These are phyloP conservation scores for Calonectria honghensis DNA, from an alignment of 2,329 filamentous ascomycete genomes.

Conservation along the genomic window DNA sequence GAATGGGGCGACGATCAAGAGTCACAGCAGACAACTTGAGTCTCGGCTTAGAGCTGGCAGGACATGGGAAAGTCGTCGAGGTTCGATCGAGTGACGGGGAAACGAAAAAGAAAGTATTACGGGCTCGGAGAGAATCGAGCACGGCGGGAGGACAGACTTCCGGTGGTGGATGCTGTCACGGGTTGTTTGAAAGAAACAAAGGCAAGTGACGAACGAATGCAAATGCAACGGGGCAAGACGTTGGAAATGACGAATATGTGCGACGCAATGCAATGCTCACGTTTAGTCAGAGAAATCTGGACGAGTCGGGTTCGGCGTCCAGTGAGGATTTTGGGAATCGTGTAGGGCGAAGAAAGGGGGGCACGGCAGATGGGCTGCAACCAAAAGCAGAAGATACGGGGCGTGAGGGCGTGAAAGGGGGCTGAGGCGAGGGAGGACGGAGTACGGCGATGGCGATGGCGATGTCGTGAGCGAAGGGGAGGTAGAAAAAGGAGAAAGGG, in stretches of 20 bases:
- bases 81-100: slow-evolving; percentile 49
- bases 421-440: slow-evolving; percentile 51
- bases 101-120: slow-evolving; percentile 54
- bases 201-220: slow-evolving; percentile 54
- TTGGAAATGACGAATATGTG: slow-evolving; percentile 55
- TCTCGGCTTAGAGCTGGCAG: slow-evolving; percentile 55
- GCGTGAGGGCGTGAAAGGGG: slow-evolving; percentile 48
- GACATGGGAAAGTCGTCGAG: slow-evolving; percentile 58
- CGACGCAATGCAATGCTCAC: slow-evolving; percentile 56
- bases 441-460: slow-evolving; percentile 57
- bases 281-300: slow-evolving; percentile 48
- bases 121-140: slow-evolving; percentile 50
- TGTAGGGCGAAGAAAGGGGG: slow-evolving; percentile 57
- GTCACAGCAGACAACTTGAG: slow-evolving; percentile 59
- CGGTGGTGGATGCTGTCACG: slow-evolving; percentile 52
- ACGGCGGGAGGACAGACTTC: slow-evolving; percentile 52
- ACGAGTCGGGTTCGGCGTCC: slow-evolving; percentile 47
- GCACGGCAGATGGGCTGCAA: slow-evolving; percentile 53
- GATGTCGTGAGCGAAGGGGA: slow-evolving; percentile 51
- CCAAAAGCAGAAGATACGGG: slow-evolving; percentile 45
- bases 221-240: slow-evolving; percentile 52
- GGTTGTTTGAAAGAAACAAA: slow-evolving; percentile 52
- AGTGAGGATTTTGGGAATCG: slow-evolving; percentile 46
- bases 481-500: slow-evolving; percentile 49
- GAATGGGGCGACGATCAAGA: slow-evolving; percentile 55